These are phyloP conservation scores for Aspergillus vadensis DNA, from an alignment of 2,329 filamentous ascomycete genomes.

Conservation along the genomic window DNA sequence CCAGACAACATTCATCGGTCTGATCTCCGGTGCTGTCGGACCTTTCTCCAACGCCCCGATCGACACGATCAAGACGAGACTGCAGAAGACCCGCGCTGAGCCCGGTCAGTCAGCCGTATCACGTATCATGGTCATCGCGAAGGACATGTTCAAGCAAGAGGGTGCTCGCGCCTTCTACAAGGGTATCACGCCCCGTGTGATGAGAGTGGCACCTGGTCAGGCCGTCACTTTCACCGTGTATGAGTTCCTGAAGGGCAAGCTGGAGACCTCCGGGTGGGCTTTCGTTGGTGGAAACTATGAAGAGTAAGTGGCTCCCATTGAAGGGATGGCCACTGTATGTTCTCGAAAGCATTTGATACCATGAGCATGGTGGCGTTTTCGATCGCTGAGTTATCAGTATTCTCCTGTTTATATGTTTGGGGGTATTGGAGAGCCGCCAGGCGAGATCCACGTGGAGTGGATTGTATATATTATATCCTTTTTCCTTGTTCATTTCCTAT, in stretches of 20 bases:
- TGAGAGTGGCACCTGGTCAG: conserved; percentile 95
- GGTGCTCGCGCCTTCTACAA: conserved; percentile 96
- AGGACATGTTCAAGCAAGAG: conserved; percentile 90
- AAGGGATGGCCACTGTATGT: conserved; percentile 14
- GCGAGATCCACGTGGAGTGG: conserved; percentile 14
- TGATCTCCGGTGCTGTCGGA: conserved; percentile 91
- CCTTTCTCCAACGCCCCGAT: conserved; percentile 96
- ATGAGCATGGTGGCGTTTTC: conserved; percentile 33
- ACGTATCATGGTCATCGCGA: conserved; percentile 76
- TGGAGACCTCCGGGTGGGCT: conserved; percentile 66
- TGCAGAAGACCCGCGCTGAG: conserved; percentile 86
- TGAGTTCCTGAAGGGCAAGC: conserved; percentile 71
- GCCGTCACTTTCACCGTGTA: conserved; percentile 76
- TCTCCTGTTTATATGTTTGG: conserved; percentile 17
- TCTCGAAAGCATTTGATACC: conserved; percentile 31
- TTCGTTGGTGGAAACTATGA: conserved; percentile 66
- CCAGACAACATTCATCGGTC: conserved; percentile 87
- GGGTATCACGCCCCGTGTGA: conserved; percentile 95
- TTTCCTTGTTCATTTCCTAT: conserved; percentile 16
- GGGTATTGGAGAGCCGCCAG: conserved; percentile 11
- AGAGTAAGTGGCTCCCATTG: conserved; percentile 49
- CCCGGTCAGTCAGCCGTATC: conserved; percentile 77
- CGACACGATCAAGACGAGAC: conserved; percentile 95
- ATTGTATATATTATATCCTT: conserved; percentile 25
- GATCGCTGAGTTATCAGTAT: conserved; percentile 21